Evolutionary conservation across 192 early-diverging fungal genomes (phyloP), one percentile per base, ranked within the genome.

Genomic region (Backusella tarrabulga): DNA sequence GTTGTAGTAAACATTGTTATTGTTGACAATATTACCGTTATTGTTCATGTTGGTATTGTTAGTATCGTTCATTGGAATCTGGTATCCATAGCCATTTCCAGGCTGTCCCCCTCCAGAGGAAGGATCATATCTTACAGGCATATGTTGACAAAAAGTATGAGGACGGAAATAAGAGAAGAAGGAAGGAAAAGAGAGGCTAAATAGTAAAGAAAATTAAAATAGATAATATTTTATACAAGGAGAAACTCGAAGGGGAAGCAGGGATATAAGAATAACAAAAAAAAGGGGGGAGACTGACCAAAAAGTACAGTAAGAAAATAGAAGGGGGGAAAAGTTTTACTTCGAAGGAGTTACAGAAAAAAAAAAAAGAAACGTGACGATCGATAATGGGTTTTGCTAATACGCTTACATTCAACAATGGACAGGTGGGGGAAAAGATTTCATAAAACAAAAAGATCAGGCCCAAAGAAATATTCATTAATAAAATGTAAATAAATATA

Each of bases 111-210:
- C 42, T 32, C 42, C 42, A 71, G 70, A 32, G 23, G 68, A 69
- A 35, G 35, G 70, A 41, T 71, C 70, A 71, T 46, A 71, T 71
- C 70, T 69, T 69, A 38, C n/a, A 21, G 70, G 23, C 70, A 71
- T 71, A 41, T 71, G 21, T 42, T 44, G 23, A 34, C 11, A 26
- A 44, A 40, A 41, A 34, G 23, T 23, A 32, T 44, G 26, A 46
- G 9, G 34, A 46, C 9, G 70, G 23, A 71, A 71, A 21, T 44
- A 8, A 71, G 36, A 44, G 36, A 23, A 71, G 41, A 50, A 26
- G 21, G 11, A 26, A 60, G 23, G 41, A 71, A 40, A 46, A 41
- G 26, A 71, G 70, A 29, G 42, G 70, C 42, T 36, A 46, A 71
- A 71, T 42, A 71, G 50, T 42, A 71, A 29, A 71, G 41, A 71